Evolutionary conservation across 148 eudicot genomes (phyloP), one percentile per base, ranked within the genome.

Genomic region (Tetragonia tetragonoides): DNA sequence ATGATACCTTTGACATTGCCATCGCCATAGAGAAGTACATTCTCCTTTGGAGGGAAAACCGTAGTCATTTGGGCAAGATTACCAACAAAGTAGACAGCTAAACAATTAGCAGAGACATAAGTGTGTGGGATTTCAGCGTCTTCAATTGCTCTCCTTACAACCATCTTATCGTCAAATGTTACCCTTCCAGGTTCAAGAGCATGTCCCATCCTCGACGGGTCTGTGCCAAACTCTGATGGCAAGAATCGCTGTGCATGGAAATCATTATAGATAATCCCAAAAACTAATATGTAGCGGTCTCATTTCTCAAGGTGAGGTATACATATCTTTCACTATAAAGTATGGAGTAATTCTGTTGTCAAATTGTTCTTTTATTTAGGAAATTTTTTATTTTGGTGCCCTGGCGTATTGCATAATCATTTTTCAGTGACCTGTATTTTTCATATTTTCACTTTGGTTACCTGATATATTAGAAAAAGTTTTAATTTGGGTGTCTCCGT

Each of bases 191-290:
- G 90, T 73, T 89, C 93, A 11, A 92, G 79, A 5, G 93, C 91
- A 73, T 90, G 47, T 16, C 34, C 81, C 97, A 90, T 90, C 83
- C 78, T 76, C 39, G 94, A 83, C 0, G 93, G 89, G 78, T 92
- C 97, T 49, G 83, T 81, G 0, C 94, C 94, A 37, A 92, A 92
- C 78, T 92, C 97, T 11, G 97, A 92, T 1, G 97, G 97, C 83
- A 92, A 72, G 76, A 92, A 92, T 17, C 94, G 84, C 97, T 92
- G 51, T 73, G 62, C 21, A 11, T 44, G 47, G 47, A 44, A 44
- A 44, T 44, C 47, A 9, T 44, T 5, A 9, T 44, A 28, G n/a
- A n/a, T n/a, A n/a, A n/a, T n/a, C n/a, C n/a, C n/a, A n/a, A n/a
- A n/a, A n/a, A n/a, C n/a, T n/a, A n/a, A n/a, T n/a, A n/a, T n/a